Evolutionary conservation across 768 basidiomycete genomes (phyloP).

Genomic region (Dentipellis sp.): DNA sequence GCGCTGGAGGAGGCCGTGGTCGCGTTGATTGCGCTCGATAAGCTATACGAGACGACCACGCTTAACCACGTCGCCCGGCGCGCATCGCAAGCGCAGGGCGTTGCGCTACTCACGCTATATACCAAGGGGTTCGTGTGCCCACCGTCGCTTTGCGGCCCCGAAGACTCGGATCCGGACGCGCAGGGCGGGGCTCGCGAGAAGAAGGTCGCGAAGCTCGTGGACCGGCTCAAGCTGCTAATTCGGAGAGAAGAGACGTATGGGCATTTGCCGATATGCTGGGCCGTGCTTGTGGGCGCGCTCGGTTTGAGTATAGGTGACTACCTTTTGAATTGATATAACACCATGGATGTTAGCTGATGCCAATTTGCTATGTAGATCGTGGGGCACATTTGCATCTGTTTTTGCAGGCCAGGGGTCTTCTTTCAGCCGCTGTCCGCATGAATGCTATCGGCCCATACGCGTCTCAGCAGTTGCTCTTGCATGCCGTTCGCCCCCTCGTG

Average conservation of each 20-base stretch:
- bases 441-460: conserved; percentile 91
- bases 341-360: not conserved
- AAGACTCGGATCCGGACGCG: conserved; percentile 6
- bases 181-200: conserved; percentile 16
- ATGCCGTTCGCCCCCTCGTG: conserved; percentile 60
- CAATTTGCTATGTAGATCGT: conserved; percentile 42
- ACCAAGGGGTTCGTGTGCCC: conserved; percentile 70
- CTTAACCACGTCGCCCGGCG: conserved; percentile 85
- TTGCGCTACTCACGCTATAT: conserved; percentile 85
- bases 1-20: conserved; percentile 24
- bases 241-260: conserved; percentile 60
- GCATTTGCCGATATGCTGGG: conserved; percentile 91
- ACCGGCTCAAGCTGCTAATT: conserved; percentile 58
- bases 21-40: conserved; percentile 51
- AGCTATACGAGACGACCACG: conserved; percentile 74
- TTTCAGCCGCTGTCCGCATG: conserved; percentile 88
- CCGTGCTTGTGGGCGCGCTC: conserved; percentile 69
- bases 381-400: conserved; percentile 86
- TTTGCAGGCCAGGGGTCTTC: conserved; percentile 80
- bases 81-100: conserved; percentile 86
- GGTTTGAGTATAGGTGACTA: conserved; percentile 58
- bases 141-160: conserved; percentile 18
- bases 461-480: conserved; percentile 80
- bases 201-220: conserved; percentile 35
- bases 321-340: not conserved